Evolutionary conservation across 2,329 filamentous ascomycete genomes (phyloP).

Genomic region (Coleophoma crateriformis): DNA sequence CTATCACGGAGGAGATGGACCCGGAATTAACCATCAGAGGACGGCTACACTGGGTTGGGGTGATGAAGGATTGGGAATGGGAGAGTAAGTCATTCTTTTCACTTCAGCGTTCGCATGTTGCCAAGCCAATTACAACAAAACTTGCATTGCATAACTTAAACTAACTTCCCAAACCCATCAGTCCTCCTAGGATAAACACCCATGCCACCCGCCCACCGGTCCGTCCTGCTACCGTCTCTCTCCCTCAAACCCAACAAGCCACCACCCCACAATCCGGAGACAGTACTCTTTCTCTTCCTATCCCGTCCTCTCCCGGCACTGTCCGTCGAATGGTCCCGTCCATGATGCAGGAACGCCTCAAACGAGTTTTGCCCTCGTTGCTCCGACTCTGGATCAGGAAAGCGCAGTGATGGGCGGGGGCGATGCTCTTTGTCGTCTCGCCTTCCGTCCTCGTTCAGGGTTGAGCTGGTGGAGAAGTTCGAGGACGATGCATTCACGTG

Average conservation of each 20-base stretch:
- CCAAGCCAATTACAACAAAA: not conserved
- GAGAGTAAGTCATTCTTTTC: slow-evolving; percentile 47
- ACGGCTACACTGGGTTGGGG: slow-evolving; percentile 61
- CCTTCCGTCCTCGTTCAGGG: not conserved
- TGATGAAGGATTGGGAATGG: slow-evolving; percentile 71
- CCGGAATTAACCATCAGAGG: slow-evolving; percentile 60
- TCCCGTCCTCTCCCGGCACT: not conserved
- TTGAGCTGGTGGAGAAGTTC: slow-evolving; percentile 9
- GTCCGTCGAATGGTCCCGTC: slow-evolving; percentile 8
- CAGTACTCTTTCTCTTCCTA: slow-evolving; percentile 3
- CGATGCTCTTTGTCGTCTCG: not conserved
- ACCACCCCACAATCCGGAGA: slow-evolving; percentile 4
- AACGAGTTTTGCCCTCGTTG: slow-evolving; percentile 1
- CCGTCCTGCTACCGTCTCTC: not conserved
- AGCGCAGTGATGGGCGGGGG: not conserved
- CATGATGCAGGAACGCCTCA: slow-evolving; percentile 15
- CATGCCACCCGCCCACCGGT: not conserved
- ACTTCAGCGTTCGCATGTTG: not conserved
- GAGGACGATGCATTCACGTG: slow-evolving; percentile 1
- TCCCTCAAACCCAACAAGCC: slow-evolving; percentile 2
- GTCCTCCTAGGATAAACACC: not conserved
- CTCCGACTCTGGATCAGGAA: not conserved
- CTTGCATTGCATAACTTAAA: not conserved
- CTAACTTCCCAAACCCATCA: not conserved
- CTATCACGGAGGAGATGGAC: slow-evolving; percentile 38